Evolutionary conservation across 345 rosid species (phyloP).

Genomic region (Corchorus olitorius): DNA sequence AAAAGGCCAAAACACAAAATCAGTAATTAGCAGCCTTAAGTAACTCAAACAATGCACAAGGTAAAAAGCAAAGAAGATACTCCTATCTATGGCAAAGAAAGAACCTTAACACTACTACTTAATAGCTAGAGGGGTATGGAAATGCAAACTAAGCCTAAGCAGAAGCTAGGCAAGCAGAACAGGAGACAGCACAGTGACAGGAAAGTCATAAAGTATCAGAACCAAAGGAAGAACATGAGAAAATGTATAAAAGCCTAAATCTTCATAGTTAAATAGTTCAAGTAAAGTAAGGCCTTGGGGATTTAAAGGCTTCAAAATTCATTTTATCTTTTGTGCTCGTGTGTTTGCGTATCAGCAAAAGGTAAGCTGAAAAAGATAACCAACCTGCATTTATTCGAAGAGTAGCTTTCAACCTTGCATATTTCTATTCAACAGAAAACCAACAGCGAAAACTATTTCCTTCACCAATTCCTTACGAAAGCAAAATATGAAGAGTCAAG

Average conservation of each 20-base stretch:
- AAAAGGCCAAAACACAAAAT: too few relatives aligned
- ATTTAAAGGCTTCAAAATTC: neutral
- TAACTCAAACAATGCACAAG: constrained; percentile 8
- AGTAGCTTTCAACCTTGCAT: constrained; percentile 14
- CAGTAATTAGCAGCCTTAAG: neutral
- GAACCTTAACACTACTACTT: neutral
- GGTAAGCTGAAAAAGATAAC: constrained; percentile 23
- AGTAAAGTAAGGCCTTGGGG: constrained; percentile 8
- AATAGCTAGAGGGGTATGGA: neutral
- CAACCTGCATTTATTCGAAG: constrained; percentile 30
- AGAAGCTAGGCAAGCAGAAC: neutral
- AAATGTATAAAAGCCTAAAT: neutral
- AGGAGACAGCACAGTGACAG: neutral
- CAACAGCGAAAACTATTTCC: constrained; percentile 2
- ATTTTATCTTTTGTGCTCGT: neutral
- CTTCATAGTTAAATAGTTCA: neutral
- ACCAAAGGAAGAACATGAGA: neutral
- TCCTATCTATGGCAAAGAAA: neutral
- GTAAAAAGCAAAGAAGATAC: neutral
- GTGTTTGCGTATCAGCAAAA: neutral
- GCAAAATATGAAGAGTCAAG: constrained; percentile 16
- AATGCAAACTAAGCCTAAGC: neutral
- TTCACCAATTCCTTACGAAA: constrained; percentile 19
- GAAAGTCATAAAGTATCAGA: neutral
- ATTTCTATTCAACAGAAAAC: constrained; percentile 14